phyloP scores from a whole-genome alignment of 2,329 filamentous ascomycete species.

The Orbilia blumenaviensis region DNA sequence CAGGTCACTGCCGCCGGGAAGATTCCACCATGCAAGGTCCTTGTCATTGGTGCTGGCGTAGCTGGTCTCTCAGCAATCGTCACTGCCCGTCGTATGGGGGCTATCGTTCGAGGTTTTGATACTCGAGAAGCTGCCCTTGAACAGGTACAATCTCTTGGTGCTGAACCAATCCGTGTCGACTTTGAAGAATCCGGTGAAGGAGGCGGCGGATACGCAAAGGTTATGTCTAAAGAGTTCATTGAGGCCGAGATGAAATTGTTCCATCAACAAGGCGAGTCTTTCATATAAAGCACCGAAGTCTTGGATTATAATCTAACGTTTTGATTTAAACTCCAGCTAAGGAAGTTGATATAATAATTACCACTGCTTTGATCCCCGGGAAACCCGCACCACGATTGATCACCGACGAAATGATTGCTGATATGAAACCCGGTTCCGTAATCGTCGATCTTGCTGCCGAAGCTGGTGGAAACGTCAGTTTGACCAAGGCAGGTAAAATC shows the following conservation, averaged over 20 bases:
- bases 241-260: slow-evolving; percentile 94
- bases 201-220: slow-evolving; percentile 87
- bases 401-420: slow-evolving; percentile 78
- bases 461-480: slow-evolving; percentile 86
- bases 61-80: slow-evolving; percentile 88
- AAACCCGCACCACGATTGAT: slow-evolving; percentile 84
- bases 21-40: slow-evolving; percentile 87
- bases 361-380: slow-evolving; percentile 89
- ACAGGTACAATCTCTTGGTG: slow-evolving; percentile 88
- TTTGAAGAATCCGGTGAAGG: slow-evolving; percentile 85
- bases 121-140: slow-evolving; percentile 87
- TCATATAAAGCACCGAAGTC: neutral
- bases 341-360: slow-evolving; percentile 92
- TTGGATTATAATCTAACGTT: neutral
- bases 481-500: slow-evolving; percentile 77
- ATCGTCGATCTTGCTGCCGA: slow-evolving; percentile 89
- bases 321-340: slow-evolving; percentile 57
- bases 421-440: slow-evolving; percentile 90
- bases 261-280: slow-evolving; percentile 74
- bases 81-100: slow-evolving; percentile 82
- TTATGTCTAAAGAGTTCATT: slow-evolving; percentile 94
- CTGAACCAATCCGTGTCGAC: slow-evolving; percentile 81
- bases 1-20: slow-evolving; percentile 87
- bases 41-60: slow-evolving; percentile 89
- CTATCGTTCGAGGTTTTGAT: slow-evolving; percentile 89